A percentile compares a stretch with the other conserved stretches of the same genome.
phyloP scores from a whole-genome alignment of 352 stramenopile species.

The Pythium folliculosum region DNA sequence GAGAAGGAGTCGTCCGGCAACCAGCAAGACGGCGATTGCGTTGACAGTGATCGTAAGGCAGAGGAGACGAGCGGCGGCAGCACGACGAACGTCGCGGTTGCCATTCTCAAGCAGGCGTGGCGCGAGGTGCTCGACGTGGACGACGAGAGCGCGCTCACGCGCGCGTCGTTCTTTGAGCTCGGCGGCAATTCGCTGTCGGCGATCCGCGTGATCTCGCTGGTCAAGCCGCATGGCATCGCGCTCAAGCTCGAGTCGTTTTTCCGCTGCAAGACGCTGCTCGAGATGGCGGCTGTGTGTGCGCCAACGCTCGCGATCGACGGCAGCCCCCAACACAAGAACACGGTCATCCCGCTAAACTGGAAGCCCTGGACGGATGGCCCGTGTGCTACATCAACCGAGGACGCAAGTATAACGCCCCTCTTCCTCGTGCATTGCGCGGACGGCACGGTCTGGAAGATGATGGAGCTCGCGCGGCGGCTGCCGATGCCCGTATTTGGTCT shows the following conservation, averaged over 20 bases:
- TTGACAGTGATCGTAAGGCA: background rate
- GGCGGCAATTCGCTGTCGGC: constrained; percentile 66
- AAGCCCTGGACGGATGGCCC: constrained; percentile 5
- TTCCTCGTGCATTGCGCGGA: constrained; percentile 61
- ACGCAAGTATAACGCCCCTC: constrained; percentile 18
- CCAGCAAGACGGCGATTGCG: background rate
- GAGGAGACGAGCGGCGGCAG: constrained; percentile 9
- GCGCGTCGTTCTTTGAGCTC: constrained; percentile 63
- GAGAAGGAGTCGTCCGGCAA: background rate
- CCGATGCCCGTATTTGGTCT: constrained; percentile 42
- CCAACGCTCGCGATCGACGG: constrained; percentile 11
- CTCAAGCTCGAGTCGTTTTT: constrained; percentile 54
- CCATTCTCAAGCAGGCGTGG: constrained; percentile 57
- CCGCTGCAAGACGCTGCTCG: constrained; percentile 36
- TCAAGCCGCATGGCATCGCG: constrained; percentile 45
- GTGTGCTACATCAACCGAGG: background rate
- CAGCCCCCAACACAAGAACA: constrained; percentile 12
- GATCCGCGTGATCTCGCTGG: constrained; percentile 62
- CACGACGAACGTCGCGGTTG: constrained; percentile 30
- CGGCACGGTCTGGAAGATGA: constrained; percentile 59
- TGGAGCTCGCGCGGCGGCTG: constrained; percentile 45
- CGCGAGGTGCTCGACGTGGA: constrained; percentile 46
- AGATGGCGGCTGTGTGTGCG: constrained; percentile 38
- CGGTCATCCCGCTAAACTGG: constrained; percentile 47
- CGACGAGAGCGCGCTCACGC: constrained; percentile 28